phyloP scores from a whole-genome alignment of 2,329 filamentous ascomycete genomes.

The Cadophora luteo-olivacea region DNA sequence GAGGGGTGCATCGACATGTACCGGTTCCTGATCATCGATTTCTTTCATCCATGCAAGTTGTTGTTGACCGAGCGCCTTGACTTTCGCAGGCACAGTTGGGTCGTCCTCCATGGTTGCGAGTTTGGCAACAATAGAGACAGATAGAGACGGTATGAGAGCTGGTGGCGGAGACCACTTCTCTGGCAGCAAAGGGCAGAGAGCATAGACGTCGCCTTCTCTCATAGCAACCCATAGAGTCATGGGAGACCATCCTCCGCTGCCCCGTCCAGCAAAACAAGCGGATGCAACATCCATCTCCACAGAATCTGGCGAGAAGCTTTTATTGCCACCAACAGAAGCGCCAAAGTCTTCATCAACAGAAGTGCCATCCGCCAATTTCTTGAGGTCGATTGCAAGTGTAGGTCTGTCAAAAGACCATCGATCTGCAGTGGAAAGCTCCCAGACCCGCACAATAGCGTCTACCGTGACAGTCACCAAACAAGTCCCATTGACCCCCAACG shows the following conservation, averaged over 20 bases:
- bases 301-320: constrained; percentile 85
- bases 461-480: constrained; percentile 88
- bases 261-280: constrained; percentile 75
- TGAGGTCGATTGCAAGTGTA: constrained; percentile 83
- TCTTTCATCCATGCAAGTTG: constrained; percentile 73
- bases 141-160: constrained; percentile 80
- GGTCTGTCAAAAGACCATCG: constrained; percentile 88
- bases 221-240: constrained; percentile 99
- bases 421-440: constrained; percentile 86
- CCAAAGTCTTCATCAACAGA: constrained; percentile 83
- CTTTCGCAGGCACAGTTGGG: constrained; percentile 56
- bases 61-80: constrained; percentile 65
- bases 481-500: constrained; percentile 80
- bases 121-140: constrained; percentile 81
- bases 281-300: constrained; percentile 95
- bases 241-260: constrained; percentile 85
- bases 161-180: constrained; percentile 82
- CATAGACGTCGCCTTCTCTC: constrained; percentile 90
- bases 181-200: constrained; percentile 87
- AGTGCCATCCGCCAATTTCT: constrained; percentile 85
- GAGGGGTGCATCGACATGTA: constrained; percentile 55
- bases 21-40: constrained; percentile 67
- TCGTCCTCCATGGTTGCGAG: constrained; percentile 68
- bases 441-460: constrained; percentile 86
- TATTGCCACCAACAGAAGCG: constrained; percentile 76